A percentile compares a stretch with the other conserved stretches of the same genome.
Evolutionary conservation across 2,329 filamentous ascomycete species (phyloP).

Genomic region (Cladobotryum protrusum): DNA sequence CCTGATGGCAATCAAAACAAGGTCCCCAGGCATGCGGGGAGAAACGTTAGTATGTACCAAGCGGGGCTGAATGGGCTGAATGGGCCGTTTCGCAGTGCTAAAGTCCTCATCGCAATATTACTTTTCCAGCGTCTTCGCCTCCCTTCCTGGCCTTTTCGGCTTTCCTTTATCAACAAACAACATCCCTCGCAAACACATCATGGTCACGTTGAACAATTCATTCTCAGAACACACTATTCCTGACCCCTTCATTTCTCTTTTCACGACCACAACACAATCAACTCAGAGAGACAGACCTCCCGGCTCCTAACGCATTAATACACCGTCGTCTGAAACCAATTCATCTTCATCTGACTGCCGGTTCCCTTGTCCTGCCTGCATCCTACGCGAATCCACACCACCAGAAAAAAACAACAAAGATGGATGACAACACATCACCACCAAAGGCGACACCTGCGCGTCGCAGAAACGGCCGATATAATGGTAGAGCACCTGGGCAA

Average conservation of each 20-base stretch:
- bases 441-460: slow-evolving; percentile 30
- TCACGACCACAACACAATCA: neutral
- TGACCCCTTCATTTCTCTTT: neutral
- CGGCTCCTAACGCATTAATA: neutral
- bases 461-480: slow-evolving; percentile 35
- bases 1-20: no score
- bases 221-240: neutral
- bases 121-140: neutral
- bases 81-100: neutral
- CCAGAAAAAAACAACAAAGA: slow-evolving; percentile 14
- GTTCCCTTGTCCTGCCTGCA: neutral
- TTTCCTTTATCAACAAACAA: neutral
- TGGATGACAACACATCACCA: slow-evolving; percentile 29
- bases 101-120: neutral
- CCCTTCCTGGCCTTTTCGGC: neutral
- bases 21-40: no score
- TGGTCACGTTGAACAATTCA: neutral
- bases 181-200: neutral
- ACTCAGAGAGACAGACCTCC: neutral
- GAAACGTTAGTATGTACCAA: neutral
- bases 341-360: neutral
- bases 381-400: neutral
- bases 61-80: neutral
- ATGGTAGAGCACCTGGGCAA: slow-evolving; percentile 35
- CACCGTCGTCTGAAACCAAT: neutral